Evolutionary conservation across 768 basidiomycete species (phyloP), one percentile per base, ranked within the genome.

Genomic region (Agaricus sinodeliciosus): DNA sequence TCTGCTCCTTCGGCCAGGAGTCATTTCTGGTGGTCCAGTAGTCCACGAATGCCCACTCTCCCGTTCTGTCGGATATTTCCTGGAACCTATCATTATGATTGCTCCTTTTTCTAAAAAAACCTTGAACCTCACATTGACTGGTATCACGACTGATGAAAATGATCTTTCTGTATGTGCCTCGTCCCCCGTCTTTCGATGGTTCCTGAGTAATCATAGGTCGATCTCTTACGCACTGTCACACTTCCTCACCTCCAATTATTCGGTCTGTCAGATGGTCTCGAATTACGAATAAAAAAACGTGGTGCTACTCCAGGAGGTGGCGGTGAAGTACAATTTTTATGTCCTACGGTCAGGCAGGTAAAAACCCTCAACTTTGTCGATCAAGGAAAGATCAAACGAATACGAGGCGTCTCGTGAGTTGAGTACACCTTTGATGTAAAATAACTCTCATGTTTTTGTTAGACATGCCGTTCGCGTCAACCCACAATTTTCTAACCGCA

Each of bases 381-480:
- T 28, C 78, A 85, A 16, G 96, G 96, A 3, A 90, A 87, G 69
- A 85, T 99, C 54, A 92, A 90, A 67, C 83, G 94, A 57, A 96
- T 99, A 68, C 80, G 96, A 47, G 96, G 96, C 34, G 87, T 98
- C 36, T 88, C 96, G 91, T 96, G 63, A 61, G 93, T 80, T 9
- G 12, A 57, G 37, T 41, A 18, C 16, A 27, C 51, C 31, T 7
- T 36, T 43, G 9, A 3, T 42, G 45, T 16, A 12, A 16, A 39
- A 13, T 39, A n/a, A 43, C 56, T 58, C 37, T 60, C 46, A 55
- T 18, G 37, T 37, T 11, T 41, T 16, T 36, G 45, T 12, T 61
- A 96, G 94, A 6, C 94, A 97, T 69, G 91, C 94, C 2, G 95
- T 97, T 25, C 87, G 96, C 37, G 93, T 98, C 8, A 95, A 85